Conservation (phyloP, 2,329 filamentous ascomycete species). For the Ophiocordyceps camponoti-saundersi region DNA sequence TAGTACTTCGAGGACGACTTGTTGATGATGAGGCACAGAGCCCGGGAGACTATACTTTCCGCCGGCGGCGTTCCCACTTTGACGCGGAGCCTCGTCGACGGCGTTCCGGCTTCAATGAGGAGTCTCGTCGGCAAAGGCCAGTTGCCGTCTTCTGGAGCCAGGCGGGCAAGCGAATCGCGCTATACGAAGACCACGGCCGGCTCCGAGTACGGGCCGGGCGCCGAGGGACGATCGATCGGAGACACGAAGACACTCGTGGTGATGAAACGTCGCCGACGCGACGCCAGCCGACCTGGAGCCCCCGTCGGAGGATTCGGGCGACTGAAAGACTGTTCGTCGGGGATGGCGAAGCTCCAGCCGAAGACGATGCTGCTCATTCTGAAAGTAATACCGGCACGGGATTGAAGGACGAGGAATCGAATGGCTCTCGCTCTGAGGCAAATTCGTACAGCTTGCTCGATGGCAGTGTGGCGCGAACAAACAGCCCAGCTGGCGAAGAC, state of each 20-base stretch:
- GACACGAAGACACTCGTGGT: no score
- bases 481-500: slow-evolving; percentile 8
- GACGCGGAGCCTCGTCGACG: background rate
- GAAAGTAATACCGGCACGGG: background rate
- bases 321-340: background rate
- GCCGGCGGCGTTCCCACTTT: background rate
- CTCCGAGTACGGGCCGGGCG: background rate
- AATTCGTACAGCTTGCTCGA: background rate
- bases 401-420: background rate
- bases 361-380: background rate
- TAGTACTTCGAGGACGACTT: background rate
- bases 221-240: no score
- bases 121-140: background rate
- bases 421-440: background rate
- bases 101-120: background rate
- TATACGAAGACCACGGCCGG: background rate
- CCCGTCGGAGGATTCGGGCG: background rate
- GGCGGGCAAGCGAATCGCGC: background rate
- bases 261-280: no score
- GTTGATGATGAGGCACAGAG: background rate
- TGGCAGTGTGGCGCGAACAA: no score
- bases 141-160: background rate
- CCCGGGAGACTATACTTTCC: background rate
- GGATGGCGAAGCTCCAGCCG: background rate
- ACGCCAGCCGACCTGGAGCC: background rate